These are phyloP conservation scores for Dictyostelium brefeldianum DNA, from an alignment of 78 protist genomes.

Conservation along the genomic window DNA sequence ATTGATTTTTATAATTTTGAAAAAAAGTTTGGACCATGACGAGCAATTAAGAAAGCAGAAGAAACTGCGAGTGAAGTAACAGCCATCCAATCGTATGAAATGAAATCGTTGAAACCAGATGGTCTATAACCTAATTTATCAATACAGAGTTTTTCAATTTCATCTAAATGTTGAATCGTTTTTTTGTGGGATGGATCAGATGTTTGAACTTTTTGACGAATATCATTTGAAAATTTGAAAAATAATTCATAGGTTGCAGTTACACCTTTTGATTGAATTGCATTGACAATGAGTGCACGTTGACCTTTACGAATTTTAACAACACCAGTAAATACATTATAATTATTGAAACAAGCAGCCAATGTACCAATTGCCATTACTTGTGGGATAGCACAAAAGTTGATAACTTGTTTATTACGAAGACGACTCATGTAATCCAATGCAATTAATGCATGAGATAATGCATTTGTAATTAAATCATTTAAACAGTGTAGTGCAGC, in stretches of 20 bases:
- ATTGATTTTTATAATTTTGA: slow-evolving; percentile 24
- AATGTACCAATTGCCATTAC: slow-evolving; percentile 98
- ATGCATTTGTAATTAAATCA: slow-evolving; percentile 93
- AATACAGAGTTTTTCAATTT: slow-evolving; percentile 57
- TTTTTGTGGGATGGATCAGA: slow-evolving; percentile 61
- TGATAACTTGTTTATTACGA: slow-evolving; percentile 76
- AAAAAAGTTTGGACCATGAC: slow-evolving; percentile 80
- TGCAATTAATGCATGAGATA: slow-evolving; percentile 87
- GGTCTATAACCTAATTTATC: slow-evolving; percentile 70
- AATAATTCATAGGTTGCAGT: slow-evolving; percentile 55
- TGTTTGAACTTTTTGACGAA: slow-evolving; percentile 45
- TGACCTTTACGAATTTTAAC: slow-evolving; percentile 97
- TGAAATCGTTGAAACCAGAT: slow-evolving; percentile 69
- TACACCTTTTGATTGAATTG: slow-evolving; percentile 51
- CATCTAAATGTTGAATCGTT: slow-evolving; percentile 30
- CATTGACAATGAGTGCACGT: slow-evolving; percentile 67
- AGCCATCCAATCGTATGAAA: slow-evolving; percentile 72
- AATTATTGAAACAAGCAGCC: slow-evolving; percentile 90
- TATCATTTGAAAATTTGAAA: slow-evolving; percentile 51
- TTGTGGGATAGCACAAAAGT: slow-evolving; percentile 98
- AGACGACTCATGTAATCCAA: slow-evolving; percentile 88
- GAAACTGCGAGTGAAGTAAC: slow-evolving; percentile 62
- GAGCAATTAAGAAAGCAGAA: slow-evolving; percentile 69
- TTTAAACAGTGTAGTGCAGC: slow-evolving; percentile 93
- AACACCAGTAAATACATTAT: slow-evolving; percentile 85